Base-by-base conservation (phyloP, 164 flowering plant genomes). In the Vitis cinerea region DNA sequence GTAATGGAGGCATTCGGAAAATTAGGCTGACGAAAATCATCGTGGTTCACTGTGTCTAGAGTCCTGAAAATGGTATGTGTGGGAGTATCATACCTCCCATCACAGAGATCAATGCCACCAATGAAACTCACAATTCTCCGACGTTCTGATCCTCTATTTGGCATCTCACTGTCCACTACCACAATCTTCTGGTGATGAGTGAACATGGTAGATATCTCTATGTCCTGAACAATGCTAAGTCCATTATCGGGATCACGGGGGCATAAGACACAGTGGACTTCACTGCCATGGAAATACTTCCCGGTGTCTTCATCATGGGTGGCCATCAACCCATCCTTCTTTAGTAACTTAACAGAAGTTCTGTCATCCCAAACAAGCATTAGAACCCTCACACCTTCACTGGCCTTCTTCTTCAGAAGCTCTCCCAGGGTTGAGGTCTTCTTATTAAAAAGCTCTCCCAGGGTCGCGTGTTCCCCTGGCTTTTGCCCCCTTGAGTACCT, bases 361-460 rank as follows among this genome's bases (percentile, higher is more conserved):
- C 91, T 75, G 51, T 91, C 97, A 78, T 91, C 94, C 97, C 97
- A 91, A 62, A 91, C 90, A 55, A 91, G 92, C 91, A 91, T 86
- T 10, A 88, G 76, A 48, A 91, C 94, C n/a, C 81, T 79, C 6
- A 91, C 91, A 14, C 97, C 97, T 78, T 91, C 97, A 49, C 72
- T 75, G 4, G 97, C 97, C 68, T 84, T 89, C 75, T 80, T 88
- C 81, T 82, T 85, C 16, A 91, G 93, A 11, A 91, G 82, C 65
- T 91, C 89, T 1, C 97, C 97, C 2, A 91, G 83, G 9, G 84
- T 85, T 57, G 84, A 37, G 3, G 97, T 92, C 69, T 83, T 89
- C 75, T 80, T 88, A 79, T 82, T 85, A 19, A 91, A 91, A 11
- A 91, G 82, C 65, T 89, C 89, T 1, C 97, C 97, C 2, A 91